Evolutionary conservation across 169 alveolate genomes (phyloP), one percentile per base, ranked within the genome.

Genomic region (Plasmodium blacklocki): DNA sequence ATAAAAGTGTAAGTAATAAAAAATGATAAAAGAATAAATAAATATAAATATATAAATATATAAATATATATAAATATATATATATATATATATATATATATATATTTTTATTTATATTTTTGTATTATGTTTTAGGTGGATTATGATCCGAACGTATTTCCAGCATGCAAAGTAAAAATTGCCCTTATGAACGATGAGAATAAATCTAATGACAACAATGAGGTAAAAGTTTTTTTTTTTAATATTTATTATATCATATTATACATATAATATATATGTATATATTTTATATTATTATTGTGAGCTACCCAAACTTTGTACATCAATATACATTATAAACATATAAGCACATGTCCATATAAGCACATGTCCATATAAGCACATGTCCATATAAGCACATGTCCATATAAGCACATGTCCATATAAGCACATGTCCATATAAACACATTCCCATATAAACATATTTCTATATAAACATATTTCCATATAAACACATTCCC

Each of bases 81-180:
- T 43, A 15, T 47, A 21, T 39, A 9, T n/a, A 39, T 64, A 11
- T 39, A 32, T 64, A 4, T 64, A 23, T 66, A 14, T 66, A 23
- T 66, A 39, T 29, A 3, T 12, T 5, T 56, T 54, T n/a, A 54
- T 5, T 6, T 52, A 52, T 52, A 6, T 21, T 54, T 52, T 32
- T 26, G 3, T 2, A 18, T 49, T 43, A 19, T 14, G 1, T 26
- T 1, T 6, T 39, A 80, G 90, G 90, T 80, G 12, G 90, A 80
- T 26, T 80, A 80, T n/a, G 90, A 80, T 12, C 90, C 90, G 4
- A 80, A 80, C 29, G 90, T 80, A 12, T 80, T 80, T 29, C 90
- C 90, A 19, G 90, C 90, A 0, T 80, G 90, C 50, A 80, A 80
- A 60, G 90, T 80, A 66, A 80, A 80, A 54, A 80, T 80, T 29